Percentiles rank a stretch among this genome's conserved stretches.
These are phyloP conservation scores for Eucalyptus erythrocorys DNA, from an alignment of 345 rosid genomes.

Conservation along the genomic window DNA sequence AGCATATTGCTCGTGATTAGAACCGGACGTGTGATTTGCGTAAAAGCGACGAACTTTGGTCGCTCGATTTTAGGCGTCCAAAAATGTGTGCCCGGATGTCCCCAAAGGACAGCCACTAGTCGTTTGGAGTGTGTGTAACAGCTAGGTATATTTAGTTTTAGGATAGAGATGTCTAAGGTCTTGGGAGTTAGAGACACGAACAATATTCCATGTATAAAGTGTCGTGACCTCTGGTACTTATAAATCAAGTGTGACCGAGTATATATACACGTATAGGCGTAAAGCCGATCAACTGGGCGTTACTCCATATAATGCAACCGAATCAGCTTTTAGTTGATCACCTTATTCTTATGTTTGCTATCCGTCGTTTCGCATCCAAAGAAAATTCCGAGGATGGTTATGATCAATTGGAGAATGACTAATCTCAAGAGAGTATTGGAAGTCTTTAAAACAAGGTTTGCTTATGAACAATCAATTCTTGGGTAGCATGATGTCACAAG, in stretches of 20 bases:
- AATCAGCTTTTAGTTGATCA: not conserved
- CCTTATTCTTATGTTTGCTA: not conserved
- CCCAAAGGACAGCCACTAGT: not conserved
- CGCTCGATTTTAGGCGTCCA: not conserved
- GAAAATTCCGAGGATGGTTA: not conserved
- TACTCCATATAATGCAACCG: not conserved
- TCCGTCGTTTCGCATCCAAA: not conserved
- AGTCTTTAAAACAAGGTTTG: not conserved
- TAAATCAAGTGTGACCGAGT: not conserved
- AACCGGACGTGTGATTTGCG: not conserved
- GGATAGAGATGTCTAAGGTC: not conserved
- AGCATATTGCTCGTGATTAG: not conserved
- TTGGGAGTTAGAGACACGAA: not conserved
- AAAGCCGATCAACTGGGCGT: not conserved
- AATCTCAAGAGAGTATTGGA: not conserved
- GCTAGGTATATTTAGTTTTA: not conserved
- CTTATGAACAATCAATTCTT: not conserved
- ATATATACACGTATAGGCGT: not conserved
- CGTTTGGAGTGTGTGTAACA: not conserved
- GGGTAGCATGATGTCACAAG: not conserved
- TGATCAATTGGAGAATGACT: not conserved
- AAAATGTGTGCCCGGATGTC: not conserved
- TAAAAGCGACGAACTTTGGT: not conserved
- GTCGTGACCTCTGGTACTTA: not conserved
- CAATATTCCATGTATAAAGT: not conserved